phyloP scores from a whole-genome alignment of 139 green algal species.

The Coelastrella sp. region DNA sequence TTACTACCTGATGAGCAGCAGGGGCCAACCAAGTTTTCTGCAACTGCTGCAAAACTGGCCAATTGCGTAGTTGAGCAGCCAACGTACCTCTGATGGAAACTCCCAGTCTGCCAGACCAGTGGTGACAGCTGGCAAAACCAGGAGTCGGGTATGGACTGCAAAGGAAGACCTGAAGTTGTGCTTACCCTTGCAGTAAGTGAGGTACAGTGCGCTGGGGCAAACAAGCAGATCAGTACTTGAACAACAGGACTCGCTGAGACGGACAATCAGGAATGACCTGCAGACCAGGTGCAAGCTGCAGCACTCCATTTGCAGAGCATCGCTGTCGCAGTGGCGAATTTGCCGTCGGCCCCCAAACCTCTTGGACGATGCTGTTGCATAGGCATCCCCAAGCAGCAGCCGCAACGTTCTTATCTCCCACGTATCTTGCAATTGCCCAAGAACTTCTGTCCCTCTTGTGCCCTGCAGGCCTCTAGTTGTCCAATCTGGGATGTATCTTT shows the following conservation, averaged over 20 bases:
- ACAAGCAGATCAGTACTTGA: too few relatives aligned
- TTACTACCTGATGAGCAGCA: constrained; percentile 67
- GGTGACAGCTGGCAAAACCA: constrained; percentile 80
- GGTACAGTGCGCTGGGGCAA: too few relatives aligned
- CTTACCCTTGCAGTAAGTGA: too few relatives aligned
- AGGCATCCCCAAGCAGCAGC: constrained; percentile 77
- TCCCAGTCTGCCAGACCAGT: constrained; percentile 73
- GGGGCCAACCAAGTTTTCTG: constrained; percentile 61
- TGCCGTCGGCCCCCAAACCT: constrained; percentile 48
- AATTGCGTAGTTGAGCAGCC: constrained; percentile 79
- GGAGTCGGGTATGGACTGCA: constrained; percentile 87
- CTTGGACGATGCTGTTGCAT: constrained; percentile 76
- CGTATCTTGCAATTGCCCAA: constrained; percentile 28
- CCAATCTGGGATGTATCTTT: neutral
- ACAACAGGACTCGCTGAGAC: too few relatives aligned
- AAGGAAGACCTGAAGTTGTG: neutral
- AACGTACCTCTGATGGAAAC: constrained; percentile 82
- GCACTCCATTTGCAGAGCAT: neutral
- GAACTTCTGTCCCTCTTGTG: constrained; percentile 60
- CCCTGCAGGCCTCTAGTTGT: neutral
- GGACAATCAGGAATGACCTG: too few relatives aligned
- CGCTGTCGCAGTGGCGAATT: neutral
- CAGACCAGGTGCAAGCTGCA: neutral
- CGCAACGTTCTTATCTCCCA: constrained; percentile 61
- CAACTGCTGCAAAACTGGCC: constrained; percentile 66